Base-by-base conservation (phyloP, 441 rosid species). In the Gossypium schwendimanii region DNA sequence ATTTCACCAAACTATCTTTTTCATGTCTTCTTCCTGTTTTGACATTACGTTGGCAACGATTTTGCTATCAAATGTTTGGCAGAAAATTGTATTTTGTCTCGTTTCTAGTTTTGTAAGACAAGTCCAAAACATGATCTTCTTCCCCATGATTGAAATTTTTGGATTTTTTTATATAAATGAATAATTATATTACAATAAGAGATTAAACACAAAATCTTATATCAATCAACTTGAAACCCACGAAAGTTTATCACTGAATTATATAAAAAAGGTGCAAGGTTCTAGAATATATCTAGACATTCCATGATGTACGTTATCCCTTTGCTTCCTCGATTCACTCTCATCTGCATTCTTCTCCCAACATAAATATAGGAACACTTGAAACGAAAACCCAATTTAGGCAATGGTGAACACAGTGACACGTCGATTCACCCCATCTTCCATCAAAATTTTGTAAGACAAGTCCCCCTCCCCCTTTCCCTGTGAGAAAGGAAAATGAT, bases 381-480 rank as follows among this genome's bases (percentile, higher is more conserved):
- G 2, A 18, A 7, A 15, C 2, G 10, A 31, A 61, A 15, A 61
- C 0, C 39, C 63, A 26, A 17, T 55, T 55, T 11, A 44, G 18
- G 55, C 20, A 21, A 44, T 12, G 55, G 75, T 57, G 3, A 57
- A 20, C 64, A 52, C 68, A 15, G 24, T 15, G 82, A 72, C 83
- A 64, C 83, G 73, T 80, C 75, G 33, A 5, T 63, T 59, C 44
- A 20, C 54, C 74, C 62, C 49, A 57, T 59, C 23, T n/a, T 17
- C 54, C 67, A n/a, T 45, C 24, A 18, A 26, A 15, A 28, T 28
- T 14, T 28, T 36, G 20, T 26, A 79, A 23, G 71, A 60, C 3
- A 21, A 20, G 61, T 36, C 44, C 44, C 44, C 44, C 44, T 36
- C 44, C 44, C 10, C 31, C 14, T 47, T n/a, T 14, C 28, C 61